Evolutionary conservation across 2,329 filamentous ascomycete species (phyloP).

Genomic region (Fusarium sp.): DNA sequence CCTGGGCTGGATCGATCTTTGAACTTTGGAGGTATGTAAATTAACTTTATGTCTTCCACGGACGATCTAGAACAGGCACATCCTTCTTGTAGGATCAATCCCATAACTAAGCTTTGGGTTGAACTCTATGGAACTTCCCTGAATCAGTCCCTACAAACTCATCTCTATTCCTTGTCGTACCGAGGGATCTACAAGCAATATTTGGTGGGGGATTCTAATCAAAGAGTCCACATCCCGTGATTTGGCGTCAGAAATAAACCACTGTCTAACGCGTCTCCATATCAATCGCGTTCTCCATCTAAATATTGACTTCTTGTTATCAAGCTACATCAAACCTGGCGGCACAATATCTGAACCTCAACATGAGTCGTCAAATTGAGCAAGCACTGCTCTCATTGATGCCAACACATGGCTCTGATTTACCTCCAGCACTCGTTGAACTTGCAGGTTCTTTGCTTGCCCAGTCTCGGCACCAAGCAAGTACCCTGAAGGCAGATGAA

Average conservation of each 20-base stretch:
- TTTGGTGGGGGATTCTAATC: constrained; percentile 13
- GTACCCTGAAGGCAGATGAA: constrained; percentile 83
- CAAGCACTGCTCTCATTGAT: constrained; percentile 78
- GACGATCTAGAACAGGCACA: neutral
- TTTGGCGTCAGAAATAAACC: constrained; percentile 19
- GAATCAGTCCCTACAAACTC: neutral
- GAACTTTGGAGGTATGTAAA: constrained; percentile 5
- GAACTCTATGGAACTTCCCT: neutral
- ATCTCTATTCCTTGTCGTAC: constrained; percentile 12
- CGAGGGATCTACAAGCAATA: constrained; percentile 17
- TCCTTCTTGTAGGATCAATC: too few species aligned
- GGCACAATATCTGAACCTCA: constrained; percentile 11
- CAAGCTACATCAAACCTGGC: neutral
- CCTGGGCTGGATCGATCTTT: neutral
- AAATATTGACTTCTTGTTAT: neutral
- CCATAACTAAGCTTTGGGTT: neutral
- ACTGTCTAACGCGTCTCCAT: constrained; percentile 19
- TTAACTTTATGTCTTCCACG: neutral
- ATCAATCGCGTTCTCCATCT: constrained; percentile 14
- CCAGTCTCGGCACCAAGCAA: constrained; percentile 81
- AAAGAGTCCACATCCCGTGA: constrained; percentile 26
- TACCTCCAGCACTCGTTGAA: constrained; percentile 76
- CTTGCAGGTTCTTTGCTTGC: constrained; percentile 79
- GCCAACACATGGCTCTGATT: constrained; percentile 74
- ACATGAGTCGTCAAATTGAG: constrained; percentile 80